Percentiles rank a stretch among this genome's conserved stretches.
Conservation (phyloP, 352 stramenopile species). For the Thalassiosira hispida region DNA sequence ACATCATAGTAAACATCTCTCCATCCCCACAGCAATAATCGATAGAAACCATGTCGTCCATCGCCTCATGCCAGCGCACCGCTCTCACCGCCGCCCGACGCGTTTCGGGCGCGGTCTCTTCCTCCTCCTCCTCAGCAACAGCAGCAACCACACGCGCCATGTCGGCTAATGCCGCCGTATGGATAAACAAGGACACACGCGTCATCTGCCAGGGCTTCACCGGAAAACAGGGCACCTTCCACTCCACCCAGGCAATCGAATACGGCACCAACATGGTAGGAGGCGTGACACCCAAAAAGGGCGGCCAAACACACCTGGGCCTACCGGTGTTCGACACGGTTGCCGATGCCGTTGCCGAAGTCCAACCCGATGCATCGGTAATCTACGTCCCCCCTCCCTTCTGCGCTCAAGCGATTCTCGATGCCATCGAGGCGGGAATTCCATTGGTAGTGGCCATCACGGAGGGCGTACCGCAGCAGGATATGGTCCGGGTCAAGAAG, state of each 20-base stretch:
- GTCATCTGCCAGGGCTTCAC: slow-evolving; percentile 99
- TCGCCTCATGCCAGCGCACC: slow-evolving; percentile 18
- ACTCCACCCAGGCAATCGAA: slow-evolving; percentile 96
- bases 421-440: slow-evolving; percentile 97
- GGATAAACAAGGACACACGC: slow-evolving; percentile 99
- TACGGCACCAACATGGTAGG: slow-evolving; percentile 99
- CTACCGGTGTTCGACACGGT: slow-evolving; percentile 99
- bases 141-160: slow-evolving; percentile 49
- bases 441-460: slow-evolving; percentile 96
- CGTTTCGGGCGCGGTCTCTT: neutral
- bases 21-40: no score
- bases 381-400: slow-evolving; percentile 99
- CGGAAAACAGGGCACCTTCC: slow-evolving; percentile 99
- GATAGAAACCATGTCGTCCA: slow-evolving; percentile 36
- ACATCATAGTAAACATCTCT: no score
- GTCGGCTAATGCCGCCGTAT: slow-evolving; percentile 97
- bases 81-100: slow-evolving; percentile 10
- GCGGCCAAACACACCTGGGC: slow-evolving; percentile 94
- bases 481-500: slow-evolving; percentile 99
- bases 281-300: slow-evolving; percentile 98
- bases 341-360: slow-evolving; percentile 83
- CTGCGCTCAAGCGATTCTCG: slow-evolving; percentile 97
- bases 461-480: slow-evolving; percentile 98
- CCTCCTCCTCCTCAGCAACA: neutral
- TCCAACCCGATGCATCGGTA: slow-evolving; percentile 94